Conservation (phyloP, 78 protist species). For the Diacronema lutheri region DNA sequence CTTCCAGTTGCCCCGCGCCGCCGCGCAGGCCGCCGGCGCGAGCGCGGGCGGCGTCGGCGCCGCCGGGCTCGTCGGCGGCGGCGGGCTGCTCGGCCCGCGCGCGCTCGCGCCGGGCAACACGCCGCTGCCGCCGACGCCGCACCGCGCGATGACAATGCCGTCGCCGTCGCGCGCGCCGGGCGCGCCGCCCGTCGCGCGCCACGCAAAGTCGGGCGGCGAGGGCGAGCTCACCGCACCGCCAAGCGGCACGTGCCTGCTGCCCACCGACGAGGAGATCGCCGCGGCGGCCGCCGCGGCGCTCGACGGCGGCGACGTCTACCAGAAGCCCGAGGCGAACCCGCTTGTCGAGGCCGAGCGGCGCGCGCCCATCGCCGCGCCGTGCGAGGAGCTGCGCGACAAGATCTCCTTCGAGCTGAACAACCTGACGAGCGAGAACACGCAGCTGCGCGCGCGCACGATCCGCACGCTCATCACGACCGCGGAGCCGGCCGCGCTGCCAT, state of each 20-base stretch:
- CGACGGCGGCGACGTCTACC: not conserved
- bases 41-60: not conserved
- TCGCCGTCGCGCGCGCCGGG: no score
- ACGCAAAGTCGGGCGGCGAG: no score
- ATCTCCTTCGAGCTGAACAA: constrained; percentile 91
- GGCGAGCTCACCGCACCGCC: no score
- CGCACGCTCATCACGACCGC: constrained; percentile 38
- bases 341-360: not conserved
- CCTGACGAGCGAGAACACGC: constrained; percentile 40
- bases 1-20: not conserved
- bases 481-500: constrained; percentile 27
- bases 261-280: no score
- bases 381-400: constrained; percentile 69
- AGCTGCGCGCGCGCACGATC: constrained; percentile 2
- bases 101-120: no score
- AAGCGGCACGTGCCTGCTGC: no score
- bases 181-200: no score
- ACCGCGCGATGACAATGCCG: not conserved
- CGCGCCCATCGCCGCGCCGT: constrained; percentile 1
- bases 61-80: not conserved
- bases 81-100: not conserved
- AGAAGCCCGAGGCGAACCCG: not conserved
- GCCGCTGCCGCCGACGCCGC: not conserved
- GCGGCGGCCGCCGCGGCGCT: no score
- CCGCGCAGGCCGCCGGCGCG: not conserved